These are phyloP conservation scores for Glonium stellatum DNA, from an alignment of 495 filamentous ascomycete species.

Conservation along the genomic window DNA sequence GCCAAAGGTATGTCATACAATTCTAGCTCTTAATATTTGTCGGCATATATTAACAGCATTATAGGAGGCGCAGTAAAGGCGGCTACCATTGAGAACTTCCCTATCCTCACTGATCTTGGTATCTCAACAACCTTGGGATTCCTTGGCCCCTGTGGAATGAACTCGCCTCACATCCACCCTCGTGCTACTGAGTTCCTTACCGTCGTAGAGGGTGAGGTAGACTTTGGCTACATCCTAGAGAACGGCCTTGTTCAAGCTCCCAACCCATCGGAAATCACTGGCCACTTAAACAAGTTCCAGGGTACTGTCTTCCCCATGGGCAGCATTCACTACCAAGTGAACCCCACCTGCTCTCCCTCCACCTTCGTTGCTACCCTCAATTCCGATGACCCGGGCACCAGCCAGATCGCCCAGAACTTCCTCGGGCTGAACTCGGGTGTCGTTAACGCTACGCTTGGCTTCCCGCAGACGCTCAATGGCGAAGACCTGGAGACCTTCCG, in stretches of 20 bases:
- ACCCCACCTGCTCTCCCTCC: constrained; percentile 44
- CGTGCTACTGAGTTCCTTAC: constrained; percentile 43
- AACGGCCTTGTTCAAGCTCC: constrained; percentile 38
- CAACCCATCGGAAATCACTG: constrained; percentile 30
- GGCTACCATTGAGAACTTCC: constrained; percentile 41
- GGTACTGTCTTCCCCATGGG: constrained; percentile 46
- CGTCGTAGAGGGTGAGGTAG: constrained; percentile 40
- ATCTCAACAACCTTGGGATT: constrained; percentile 38
- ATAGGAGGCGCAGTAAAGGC: constrained; percentile 26
- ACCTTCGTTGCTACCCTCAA: constrained; percentile 45
- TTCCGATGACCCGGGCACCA: constrained; percentile 45
- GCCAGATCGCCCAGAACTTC: constrained; percentile 45
- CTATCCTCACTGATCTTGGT: constrained; percentile 39
- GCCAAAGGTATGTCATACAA: constrained; percentile 10
- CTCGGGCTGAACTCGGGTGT: constrained; percentile 42
- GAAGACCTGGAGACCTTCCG: constrained; percentile 43
- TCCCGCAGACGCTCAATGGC: constrained; percentile 38
- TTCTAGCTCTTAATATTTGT: not conserved
- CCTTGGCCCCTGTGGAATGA: constrained; percentile 41
- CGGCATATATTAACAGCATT: not conserved
- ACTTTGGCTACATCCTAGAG: constrained; percentile 46
- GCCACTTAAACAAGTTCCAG: constrained; percentile 37
- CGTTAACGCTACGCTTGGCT: constrained; percentile 40
- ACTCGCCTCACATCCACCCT: constrained; percentile 46
- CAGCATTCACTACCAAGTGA: constrained; percentile 48